Base-by-base conservation (phyloP, 345 rosid species). In the Dipteronia dyeriana region DNA sequence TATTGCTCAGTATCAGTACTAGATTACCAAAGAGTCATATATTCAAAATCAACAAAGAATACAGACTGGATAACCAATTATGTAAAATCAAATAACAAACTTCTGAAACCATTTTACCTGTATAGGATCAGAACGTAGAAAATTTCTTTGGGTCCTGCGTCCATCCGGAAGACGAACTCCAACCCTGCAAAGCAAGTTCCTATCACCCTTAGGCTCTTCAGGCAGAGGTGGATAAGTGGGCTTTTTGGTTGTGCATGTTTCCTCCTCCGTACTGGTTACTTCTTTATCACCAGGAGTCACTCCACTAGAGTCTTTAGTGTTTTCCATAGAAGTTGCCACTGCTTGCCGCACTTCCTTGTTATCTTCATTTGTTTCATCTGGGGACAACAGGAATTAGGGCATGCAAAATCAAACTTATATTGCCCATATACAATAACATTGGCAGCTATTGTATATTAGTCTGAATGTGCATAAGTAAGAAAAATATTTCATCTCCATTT, bases 131-230 rank as follows among this genome's bases (percentile, higher is more conserved):
- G 92, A 82, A 56, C 84, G 88, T 25, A 92, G 84, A 82, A 97
- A 97, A 76, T 85, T 91, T 73, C 99, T 88, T 85, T 97, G 97
- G 68, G 86, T 83, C 83, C 98, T 92, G 70, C 85, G 93, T 53
- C 99, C 99, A 77, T 89, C 92, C 19, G 99, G 99, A 73, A 97
- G 90, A 78, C 99, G 97, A 43, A 97, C 82, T 75, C 98, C 98
- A 70, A 97, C 94, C 87, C 97, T 88, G 83, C 99, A 97, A 54
- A 90, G 79, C 26, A 90, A 80, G 70, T 85, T 89, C 68, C 90
- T 91, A 74, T 97, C 96, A 45, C 89, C 91, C 31, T 86, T 92
- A 20, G 98, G 96, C 83, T 97, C 98, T 82, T 91, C 95, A n/a
- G 94, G 95, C n/a, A 97, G 87, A 65, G 92, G 85, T 34, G 92